phyloP scores from a whole-genome alignment of 2,329 filamentous ascomycete genomes.

The Fonsecaea erecta region DNA sequence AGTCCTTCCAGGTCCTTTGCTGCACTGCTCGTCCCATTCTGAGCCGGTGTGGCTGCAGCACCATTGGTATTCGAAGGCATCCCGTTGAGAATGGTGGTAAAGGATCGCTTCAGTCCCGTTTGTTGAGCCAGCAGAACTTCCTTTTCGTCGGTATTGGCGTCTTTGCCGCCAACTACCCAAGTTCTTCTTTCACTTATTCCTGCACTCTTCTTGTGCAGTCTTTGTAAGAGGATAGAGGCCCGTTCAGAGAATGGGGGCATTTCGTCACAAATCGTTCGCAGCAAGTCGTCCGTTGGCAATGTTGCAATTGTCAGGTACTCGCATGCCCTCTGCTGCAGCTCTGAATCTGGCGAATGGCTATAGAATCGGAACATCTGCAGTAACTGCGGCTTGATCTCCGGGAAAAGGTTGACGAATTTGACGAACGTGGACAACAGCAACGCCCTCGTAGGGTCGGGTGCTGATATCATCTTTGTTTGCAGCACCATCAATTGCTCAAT shows the following conservation, averaged over 20 bases:
- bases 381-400: slow-evolving; percentile 95
- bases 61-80: slow-evolving; percentile 47
- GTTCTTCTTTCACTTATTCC: slow-evolving; percentile 93
- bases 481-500: slow-evolving; percentile 96
- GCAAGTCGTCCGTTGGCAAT: slow-evolving; percentile 83
- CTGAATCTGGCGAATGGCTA: slow-evolving; percentile 91
- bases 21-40: slow-evolving; percentile 51
- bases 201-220: slow-evolving; percentile 91
- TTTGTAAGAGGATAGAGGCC: slow-evolving; percentile 85
- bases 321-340: slow-evolving; percentile 93
- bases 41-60: slow-evolving; percentile 33
- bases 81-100: slow-evolving; percentile 63
- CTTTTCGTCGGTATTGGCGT: slow-evolving; percentile 79
- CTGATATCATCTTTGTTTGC: slow-evolving; percentile 85
- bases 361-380: slow-evolving; percentile 88
- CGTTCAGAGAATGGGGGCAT: slow-evolving; percentile 98
- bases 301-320: slow-evolving; percentile 89
- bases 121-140: slow-evolving; percentile 82
- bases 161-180: slow-evolving; percentile 97
- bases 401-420: slow-evolving; percentile 98
- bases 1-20: slow-evolving; percentile 77
- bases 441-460: slow-evolving; percentile 84
- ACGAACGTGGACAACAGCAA: slow-evolving; percentile 95
- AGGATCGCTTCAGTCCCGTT: slow-evolving; percentile 81
- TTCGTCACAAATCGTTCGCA: slow-evolving; percentile 93